Base-by-base conservation (phyloP, 2,329 filamentous ascomycete genomes). In the Niveomyces coronatus region DNA sequence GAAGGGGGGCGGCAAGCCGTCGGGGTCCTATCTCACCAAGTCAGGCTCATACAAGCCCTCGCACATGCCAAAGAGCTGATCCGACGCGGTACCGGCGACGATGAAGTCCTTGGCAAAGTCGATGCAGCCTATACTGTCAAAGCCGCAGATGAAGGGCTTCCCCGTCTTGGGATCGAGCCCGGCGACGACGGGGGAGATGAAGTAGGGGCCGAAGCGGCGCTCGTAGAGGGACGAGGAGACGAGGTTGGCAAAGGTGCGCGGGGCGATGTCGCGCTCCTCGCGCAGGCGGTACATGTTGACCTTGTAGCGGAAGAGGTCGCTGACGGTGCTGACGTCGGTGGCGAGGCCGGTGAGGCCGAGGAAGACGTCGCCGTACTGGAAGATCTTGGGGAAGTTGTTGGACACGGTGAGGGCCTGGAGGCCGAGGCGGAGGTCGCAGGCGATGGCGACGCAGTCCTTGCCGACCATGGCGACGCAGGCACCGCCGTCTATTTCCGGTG, bases 311-410 rank as follows among this genome's bases (percentile, higher is more conserved):
- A 98, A 94, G 50, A 96, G 82, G 67, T 98, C 89, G 53, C 82
- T 84, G 51, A 98, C 89, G 51, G 89, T 96, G 48, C 76, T 77
- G 48, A 98, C 87, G 62, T 98, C 91, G 52, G 91, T 98, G 44
- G 91, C 91, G 36, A 98, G 84, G 40, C 91, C 91, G 4, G 91
- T 96, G 44, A 98, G 79, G 40, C 91, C 91, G 24, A 98, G 83
- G 66, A 93, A 95, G 53, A 91, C 85, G 44, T 89, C 85, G 56
- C 86, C 87, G 74, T 94, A 96, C 64, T 82, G 79, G 79, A 96
- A 96, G 73, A 98, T 85, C 74, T 98, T 98, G 70, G 91, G 91
- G 74, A 96, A 96, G 81, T 96, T 91, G 80, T 98, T 98, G 62
- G 87, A 95, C 43, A 98, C 85, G 46, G 91, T 98, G 58, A 98